Evolutionary conservation across 345 rosid genomes (phyloP), one percentile per base, ranked within the genome.

Genomic region (Noccaea bulbosa): DNA sequence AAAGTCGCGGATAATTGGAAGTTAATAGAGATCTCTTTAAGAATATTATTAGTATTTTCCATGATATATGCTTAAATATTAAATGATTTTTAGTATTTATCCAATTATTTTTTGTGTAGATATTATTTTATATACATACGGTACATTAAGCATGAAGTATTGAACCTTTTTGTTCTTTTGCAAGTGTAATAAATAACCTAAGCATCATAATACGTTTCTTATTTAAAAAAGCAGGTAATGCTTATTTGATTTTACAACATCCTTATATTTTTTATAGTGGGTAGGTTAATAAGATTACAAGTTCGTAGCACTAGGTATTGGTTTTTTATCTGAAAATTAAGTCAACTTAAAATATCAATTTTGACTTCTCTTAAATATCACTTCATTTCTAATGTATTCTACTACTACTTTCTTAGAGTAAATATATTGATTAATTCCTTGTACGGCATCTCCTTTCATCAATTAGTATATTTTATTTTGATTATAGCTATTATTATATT

Each of bases 361-460:
- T 40, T 40, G 44, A 40, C 44, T 40, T 40, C 44, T 40, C 44
- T 40, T 40, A 40, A 40, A 40, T 40, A 40, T 40, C 44, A 40
- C 44, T 40, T 40, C 44, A 40, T 40, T 40, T 40, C 44, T 40
- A 40, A 40, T 40, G 44, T 40, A 40, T 40, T 40, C 44, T 40
- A 40, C 44, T 40, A 40, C 44, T 40, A 40, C 44, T 40, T 40
- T 40, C 44, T 40, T 40, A 40, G 44, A 40, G 44, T 40, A 40
- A 40, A 40, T 40, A 40, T 40, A 40, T 40, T 40, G 44, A 40
- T 40, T 40, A 40, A 40, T 40, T 40, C 44, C 44, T 40, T 40
- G 44, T 40, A 40, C 44, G 44, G 44, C 44, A 40, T 40, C 44
- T 40, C 44, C 44, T 40, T 40, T 40, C 44, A 40, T 40, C 44